A percentile compares a stretch with the other conserved stretches of the same genome.
phyloP scores from a whole-genome alignment of 257 asterid species.

The Cordia subcordata region DNA sequence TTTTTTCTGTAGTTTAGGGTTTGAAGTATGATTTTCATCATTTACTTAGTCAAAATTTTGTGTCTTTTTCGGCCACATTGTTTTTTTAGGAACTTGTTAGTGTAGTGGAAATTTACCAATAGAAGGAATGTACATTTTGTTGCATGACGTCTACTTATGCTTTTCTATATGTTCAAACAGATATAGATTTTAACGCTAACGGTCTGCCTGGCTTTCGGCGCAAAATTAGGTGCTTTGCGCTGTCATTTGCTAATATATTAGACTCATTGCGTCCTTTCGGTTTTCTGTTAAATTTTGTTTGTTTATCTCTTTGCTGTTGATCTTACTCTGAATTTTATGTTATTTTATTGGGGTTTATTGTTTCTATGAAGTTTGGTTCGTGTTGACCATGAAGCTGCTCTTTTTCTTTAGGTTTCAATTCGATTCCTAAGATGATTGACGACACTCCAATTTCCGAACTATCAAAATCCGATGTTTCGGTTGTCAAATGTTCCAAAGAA shows the following conservation, averaged over 20 bases:
- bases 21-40: neutral
- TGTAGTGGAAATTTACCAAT: neutral
- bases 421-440: constrained; percentile 41
- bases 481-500: constrained; percentile 25
- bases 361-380: neutral
- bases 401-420: constrained; percentile 24
- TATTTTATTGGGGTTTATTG: neutral
- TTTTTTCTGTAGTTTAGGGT: neutral
- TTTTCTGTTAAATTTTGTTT: too few relatives aligned
- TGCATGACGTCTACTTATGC: too few relatives aligned
- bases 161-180: too few relatives aligned
- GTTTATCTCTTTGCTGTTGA: neutral
- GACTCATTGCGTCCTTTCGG: too few relatives aligned
- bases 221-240: too few relatives aligned
- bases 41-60: neutral
- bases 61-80: too few relatives aligned
- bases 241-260: too few relatives aligned
- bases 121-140: neutral
- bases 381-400: neutral
- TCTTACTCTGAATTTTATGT: neutral
- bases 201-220: too few relatives aligned
- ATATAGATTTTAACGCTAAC: too few relatives aligned
- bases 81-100: neutral
- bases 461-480: constrained; percentile 23
- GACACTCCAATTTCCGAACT: constrained; percentile 66